Conservation (phyloP, 208 protist species). For the Wallacemonas sp. region DNA sequence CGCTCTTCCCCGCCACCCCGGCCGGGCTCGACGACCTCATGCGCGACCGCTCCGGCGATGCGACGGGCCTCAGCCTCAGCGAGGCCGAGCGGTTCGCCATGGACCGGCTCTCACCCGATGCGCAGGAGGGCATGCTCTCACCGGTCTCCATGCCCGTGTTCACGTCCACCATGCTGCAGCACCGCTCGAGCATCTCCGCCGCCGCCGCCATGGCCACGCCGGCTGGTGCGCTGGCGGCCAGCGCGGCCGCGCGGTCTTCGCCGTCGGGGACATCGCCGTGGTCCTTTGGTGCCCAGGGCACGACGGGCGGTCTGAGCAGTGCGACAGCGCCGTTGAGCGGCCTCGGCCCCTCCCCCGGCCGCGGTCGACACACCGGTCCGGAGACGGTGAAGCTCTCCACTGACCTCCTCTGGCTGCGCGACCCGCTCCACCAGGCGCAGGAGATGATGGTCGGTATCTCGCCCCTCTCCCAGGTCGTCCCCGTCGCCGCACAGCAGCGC, state of each 20-base stretch:
- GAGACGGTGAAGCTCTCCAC: constrained; percentile 15
- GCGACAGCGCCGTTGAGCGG: neutral
- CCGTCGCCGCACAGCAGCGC: neutral
- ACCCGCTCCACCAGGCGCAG: constrained; percentile 10
- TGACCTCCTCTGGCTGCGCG: constrained; percentile 4
- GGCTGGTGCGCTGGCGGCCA: constrained; percentile 6
- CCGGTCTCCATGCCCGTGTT: constrained; percentile 14
- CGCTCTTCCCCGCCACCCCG: constrained; percentile 5
- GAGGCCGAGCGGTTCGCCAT: neutral
- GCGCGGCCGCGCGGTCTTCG: neutral
- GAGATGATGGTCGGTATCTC: neutral
- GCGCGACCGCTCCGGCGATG: neutral
- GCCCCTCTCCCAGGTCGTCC: neutral
- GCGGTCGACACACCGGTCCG: neutral
- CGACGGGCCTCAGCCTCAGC: neutral
- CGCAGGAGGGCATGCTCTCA: constrained; percentile 8
- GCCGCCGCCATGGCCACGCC: constrained; percentile 2
- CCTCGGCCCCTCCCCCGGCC: neutral
- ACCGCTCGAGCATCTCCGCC: constrained; percentile 3
- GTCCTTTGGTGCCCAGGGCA: neutral
- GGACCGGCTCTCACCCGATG: constrained; percentile 1
- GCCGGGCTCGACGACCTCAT: neutral
- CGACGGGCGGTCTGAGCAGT: neutral
- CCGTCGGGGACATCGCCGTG: neutral
- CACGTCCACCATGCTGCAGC: constrained; percentile 16